Conservation (phyloP, 179 eudicot genomes). For the Actinidia chinensis region DNA sequence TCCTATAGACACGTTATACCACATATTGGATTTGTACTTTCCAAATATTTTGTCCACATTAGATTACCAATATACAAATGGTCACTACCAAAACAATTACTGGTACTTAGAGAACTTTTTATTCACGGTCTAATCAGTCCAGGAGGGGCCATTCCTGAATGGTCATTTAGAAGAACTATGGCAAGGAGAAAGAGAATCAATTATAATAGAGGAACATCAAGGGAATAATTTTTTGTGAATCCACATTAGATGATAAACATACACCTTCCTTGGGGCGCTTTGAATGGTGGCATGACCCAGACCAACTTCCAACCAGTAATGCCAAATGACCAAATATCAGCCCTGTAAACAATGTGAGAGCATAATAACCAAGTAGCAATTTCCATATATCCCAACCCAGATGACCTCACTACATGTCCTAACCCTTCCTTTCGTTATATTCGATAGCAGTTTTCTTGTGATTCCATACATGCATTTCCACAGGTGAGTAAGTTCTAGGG, state of each 20-base stretch:
- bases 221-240: too few relatives aligned
- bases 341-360: slow-evolving; percentile 44
- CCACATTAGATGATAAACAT: slow-evolving; percentile 3
- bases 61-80: neutral
- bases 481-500: too few relatives aligned
- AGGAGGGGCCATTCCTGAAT: slow-evolving; percentile 98
- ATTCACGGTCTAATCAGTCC: slow-evolving; percentile 99
- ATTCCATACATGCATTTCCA: too few relatives aligned
- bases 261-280: slow-evolving; percentile 99
- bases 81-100: slow-evolving; percentile 14
- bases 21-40: neutral
- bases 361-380: slow-evolving; percentile 5
- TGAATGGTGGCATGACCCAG: slow-evolving; percentile 99
- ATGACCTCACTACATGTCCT: neutral
- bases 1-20: neutral
- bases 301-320: slow-evolving; percentile 94
- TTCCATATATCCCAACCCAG: neutral
- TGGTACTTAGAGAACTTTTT: slow-evolving; percentile 87
- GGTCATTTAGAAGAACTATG: slow-evolving; percentile 92
- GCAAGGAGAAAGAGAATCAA: slow-evolving; percentile 8
- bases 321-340: slow-evolving; percentile 99
- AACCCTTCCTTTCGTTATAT: too few relatives aligned
- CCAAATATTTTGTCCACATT: neutral
- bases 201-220: slow-evolving; percentile 9
- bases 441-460: too few relatives aligned